Conservation (phyloP, 495 filamentous ascomycete species). For the Penicillium cinerascens region DNA sequence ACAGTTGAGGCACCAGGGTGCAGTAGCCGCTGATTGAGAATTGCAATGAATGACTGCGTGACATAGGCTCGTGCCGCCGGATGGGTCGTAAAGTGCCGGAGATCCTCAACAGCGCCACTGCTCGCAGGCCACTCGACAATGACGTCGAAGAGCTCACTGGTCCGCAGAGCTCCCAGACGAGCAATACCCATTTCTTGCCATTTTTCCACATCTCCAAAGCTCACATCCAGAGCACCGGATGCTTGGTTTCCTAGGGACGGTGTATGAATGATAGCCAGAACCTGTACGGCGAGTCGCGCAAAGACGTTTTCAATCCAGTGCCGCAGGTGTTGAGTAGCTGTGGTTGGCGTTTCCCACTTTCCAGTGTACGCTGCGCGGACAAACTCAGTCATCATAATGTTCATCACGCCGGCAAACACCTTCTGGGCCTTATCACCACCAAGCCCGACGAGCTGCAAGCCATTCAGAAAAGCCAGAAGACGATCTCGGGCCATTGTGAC, state of each 20-base stretch:
- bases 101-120: constrained; percentile 78
- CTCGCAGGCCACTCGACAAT: constrained; percentile 79
- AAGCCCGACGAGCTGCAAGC: constrained; percentile 67
- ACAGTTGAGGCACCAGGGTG: constrained; percentile 87
- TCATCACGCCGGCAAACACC: constrained; percentile 72
- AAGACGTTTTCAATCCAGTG: constrained; percentile 74
- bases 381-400: constrained; percentile 63
- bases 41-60: constrained; percentile 66
- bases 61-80: constrained; percentile 57
- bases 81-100: constrained; percentile 58
- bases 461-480: constrained; percentile 55
- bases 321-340: constrained; percentile 53
- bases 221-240: constrained; percentile 37
- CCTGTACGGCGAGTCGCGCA: constrained; percentile 61
- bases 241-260: constrained; percentile 19
- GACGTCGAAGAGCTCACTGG: constrained; percentile 82
- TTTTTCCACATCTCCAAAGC: constrained; percentile 61
- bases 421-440: constrained; percentile 71
- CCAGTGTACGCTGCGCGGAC: constrained; percentile 57
- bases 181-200: constrained; percentile 80
- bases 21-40: constrained; percentile 68
- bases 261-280: constrained; percentile 48
- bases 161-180: constrained; percentile 74
- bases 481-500: constrained; percentile 48
- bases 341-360: constrained; percentile 56